These are phyloP conservation scores for Phaffomyces antillensis DNA, from an alignment of 805 yeast genomes.

Conservation along the genomic window DNA sequence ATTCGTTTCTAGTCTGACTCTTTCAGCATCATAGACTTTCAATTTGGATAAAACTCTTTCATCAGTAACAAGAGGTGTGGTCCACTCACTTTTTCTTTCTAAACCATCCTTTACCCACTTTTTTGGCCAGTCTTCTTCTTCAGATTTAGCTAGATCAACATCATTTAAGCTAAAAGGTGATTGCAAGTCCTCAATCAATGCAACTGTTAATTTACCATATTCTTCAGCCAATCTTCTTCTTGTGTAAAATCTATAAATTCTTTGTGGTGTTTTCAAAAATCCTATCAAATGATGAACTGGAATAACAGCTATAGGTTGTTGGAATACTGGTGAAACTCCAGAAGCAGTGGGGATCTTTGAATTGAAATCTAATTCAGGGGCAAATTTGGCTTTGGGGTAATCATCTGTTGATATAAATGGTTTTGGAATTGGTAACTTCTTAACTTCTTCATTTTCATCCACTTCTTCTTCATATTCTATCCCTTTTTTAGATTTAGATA, in stretches of 20 bases:
- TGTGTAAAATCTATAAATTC: slow-evolving; percentile 74
- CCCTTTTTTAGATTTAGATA: slow-evolving; percentile 5
- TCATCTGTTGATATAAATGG: slow-evolving; percentile 60
- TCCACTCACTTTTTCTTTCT: slow-evolving; percentile 82
- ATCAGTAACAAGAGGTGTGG: slow-evolving; percentile 64
- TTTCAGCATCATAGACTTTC: slow-evolving; percentile 34
- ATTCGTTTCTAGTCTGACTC: not conserved
- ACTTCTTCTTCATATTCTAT: slow-evolving; percentile 20
- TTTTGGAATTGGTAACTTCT: slow-evolving; percentile 42
- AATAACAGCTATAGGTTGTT: slow-evolving; percentile 72
- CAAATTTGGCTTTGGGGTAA: slow-evolving; percentile 45
- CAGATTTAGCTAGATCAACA: slow-evolving; percentile 38
- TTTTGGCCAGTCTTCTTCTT: slow-evolving; percentile 83
- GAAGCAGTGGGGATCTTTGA: slow-evolving; percentile 19
- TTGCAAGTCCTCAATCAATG: slow-evolving; percentile 36
- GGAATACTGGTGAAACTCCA: slow-evolving; percentile 52
- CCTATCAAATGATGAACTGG: slow-evolving; percentile 78
- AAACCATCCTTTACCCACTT: slow-evolving; percentile 76
- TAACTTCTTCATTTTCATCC: slow-evolving; percentile 21
- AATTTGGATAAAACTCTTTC: slow-evolving; percentile 52
- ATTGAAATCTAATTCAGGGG: slow-evolving; percentile 33
- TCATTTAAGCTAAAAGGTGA: slow-evolving; percentile 47
- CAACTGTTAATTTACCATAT: slow-evolving; percentile 47
- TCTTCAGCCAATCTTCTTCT: slow-evolving; percentile 65
- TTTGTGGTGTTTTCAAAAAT: slow-evolving; percentile 63